A percentile compares a stretch with the other conserved stretches of the same genome.
Evolutionary conservation across 2,329 filamentous ascomycete genomes (phyloP).

Genomic region (Gliomastix tumulicola): DNA sequence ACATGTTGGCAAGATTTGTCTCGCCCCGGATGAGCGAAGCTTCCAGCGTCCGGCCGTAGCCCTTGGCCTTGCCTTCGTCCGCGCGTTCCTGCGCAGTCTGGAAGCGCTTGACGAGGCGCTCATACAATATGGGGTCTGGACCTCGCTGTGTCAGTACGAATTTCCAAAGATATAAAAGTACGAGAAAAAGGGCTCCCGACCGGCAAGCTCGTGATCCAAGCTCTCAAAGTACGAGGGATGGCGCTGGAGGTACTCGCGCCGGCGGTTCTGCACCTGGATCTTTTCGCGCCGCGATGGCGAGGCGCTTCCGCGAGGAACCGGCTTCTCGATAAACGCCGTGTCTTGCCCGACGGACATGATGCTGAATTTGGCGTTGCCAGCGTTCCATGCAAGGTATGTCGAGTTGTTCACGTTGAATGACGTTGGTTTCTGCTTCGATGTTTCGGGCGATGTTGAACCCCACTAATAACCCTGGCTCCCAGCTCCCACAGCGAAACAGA

Average conservation of each 20-base stretch:
- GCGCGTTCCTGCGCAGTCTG: slow-evolving; percentile 68
- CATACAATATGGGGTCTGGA: slow-evolving; percentile 75
- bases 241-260: slow-evolving; percentile 67
- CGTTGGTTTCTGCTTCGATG: too few species aligned
- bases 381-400: too few species aligned
- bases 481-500: too few species aligned
- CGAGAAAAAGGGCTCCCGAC: too few species aligned
- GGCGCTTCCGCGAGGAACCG: too few species aligned
- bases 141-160: not conserved
- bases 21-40: slow-evolving; percentile 72
- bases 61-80: slow-evolving; percentile 64
- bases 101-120: slow-evolving; percentile 70
- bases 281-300: too few species aligned
- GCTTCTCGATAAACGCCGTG: too few species aligned
- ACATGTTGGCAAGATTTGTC: slow-evolving; percentile 58
- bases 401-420: too few species aligned
- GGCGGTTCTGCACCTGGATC: slow-evolving; percentile 69
- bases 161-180: not conserved
- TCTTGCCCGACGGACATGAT: too few species aligned
- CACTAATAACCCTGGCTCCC: too few species aligned
- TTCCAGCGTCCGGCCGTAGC: slow-evolving; percentile 73
- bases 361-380: too few species aligned
- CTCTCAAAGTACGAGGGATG: slow-evolving; percentile 65
- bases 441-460: too few species aligned
- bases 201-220: slow-evolving; percentile 47